These are phyloP conservation scores for Isabelozyma heimii DNA, from an alignment of 805 yeast genomes.

Conservation along the genomic window DNA sequence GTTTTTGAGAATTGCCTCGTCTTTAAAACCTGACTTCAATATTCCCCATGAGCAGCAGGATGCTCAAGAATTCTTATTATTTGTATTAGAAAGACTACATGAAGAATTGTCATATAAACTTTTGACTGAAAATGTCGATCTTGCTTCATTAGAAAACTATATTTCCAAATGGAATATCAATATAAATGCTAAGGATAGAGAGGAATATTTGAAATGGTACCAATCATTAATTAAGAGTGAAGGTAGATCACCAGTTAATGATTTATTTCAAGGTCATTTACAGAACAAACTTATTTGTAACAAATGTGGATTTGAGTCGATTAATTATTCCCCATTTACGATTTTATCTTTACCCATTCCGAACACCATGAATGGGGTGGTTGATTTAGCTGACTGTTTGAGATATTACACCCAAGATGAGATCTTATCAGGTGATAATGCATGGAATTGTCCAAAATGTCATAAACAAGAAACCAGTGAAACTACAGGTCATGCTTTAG, in stretches of 20 bases:
- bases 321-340: slow-evolving; percentile 60
- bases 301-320: slow-evolving; percentile 60
- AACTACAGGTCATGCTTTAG: slow-evolving; percentile 14
- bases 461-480: slow-evolving; percentile 2
- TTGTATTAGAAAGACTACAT: slow-evolving; percentile 65
- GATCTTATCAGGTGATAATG: slow-evolving; percentile 67
- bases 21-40: slow-evolving; percentile 60
- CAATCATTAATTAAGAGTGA: slow-evolving; percentile 47
- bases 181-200: slow-evolving; percentile 29
- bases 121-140: slow-evolving; percentile 14
- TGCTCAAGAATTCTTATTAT: slow-evolving; percentile 71
- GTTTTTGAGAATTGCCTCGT: slow-evolving; percentile 51
- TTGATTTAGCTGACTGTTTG: slow-evolving; percentile 61
- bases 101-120: slow-evolving; percentile 50
- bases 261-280: slow-evolving; percentile 69
- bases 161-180: slow-evolving; percentile 30
- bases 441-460: slow-evolving; percentile 84
- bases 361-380: slow-evolving; percentile 18
- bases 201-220: slow-evolving; percentile 65
- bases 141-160: slow-evolving; percentile 20
- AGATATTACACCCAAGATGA: slow-evolving; percentile 62
- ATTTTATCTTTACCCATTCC: slow-evolving; percentile 66
- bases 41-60: slow-evolving; percentile 81
- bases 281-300: slow-evolving; percentile 63
- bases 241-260: slow-evolving; percentile 67